A percentile compares a stretch with the other conserved stretches of the same genome.
Evolutionary conservation across 1,284 basidiomycete species (phyloP).

Genomic region (Lentinula novae-zelandiae): DNA sequence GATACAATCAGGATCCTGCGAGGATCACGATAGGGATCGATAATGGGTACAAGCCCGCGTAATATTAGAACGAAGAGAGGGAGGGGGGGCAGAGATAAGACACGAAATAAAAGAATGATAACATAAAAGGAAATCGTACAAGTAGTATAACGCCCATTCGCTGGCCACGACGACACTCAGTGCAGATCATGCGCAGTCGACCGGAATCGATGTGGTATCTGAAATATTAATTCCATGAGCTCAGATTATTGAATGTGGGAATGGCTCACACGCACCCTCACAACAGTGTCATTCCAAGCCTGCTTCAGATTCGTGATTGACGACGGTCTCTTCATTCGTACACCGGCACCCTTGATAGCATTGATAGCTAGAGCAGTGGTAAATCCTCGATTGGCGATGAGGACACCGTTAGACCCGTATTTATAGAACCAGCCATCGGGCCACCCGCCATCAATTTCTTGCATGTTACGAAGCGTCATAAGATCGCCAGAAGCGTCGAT

Average conservation of each 20-base stretch:
- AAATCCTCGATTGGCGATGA: constrained; percentile 35
- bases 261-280: not conserved
- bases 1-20: not conserved
- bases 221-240: not conserved
- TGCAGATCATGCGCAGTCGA: not conserved
- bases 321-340: constrained; percentile 3
- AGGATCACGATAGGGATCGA: not conserved
- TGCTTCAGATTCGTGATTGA: constrained; percentile 7
- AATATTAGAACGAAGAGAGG: not conserved
- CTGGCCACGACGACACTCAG: not conserved
- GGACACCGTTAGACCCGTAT: constrained; percentile 32
- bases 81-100: not conserved
- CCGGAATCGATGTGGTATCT: not conserved
- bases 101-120: not conserved
- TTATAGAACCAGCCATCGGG: constrained; percentile 36
- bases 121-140: constrained; percentile 2
- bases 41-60: not conserved
- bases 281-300: constrained; percentile 6
- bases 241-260: no score
- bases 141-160: not conserved
- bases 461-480: constrained; percentile 27
- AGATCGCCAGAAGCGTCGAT: constrained; percentile 27
- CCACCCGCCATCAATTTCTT: constrained; percentile 39
- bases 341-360: constrained; percentile 1
- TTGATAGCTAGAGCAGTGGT: constrained; percentile 34